Conservation (phyloP, 345 rosid species). For the Eucalyptus viminalis region DNA sequence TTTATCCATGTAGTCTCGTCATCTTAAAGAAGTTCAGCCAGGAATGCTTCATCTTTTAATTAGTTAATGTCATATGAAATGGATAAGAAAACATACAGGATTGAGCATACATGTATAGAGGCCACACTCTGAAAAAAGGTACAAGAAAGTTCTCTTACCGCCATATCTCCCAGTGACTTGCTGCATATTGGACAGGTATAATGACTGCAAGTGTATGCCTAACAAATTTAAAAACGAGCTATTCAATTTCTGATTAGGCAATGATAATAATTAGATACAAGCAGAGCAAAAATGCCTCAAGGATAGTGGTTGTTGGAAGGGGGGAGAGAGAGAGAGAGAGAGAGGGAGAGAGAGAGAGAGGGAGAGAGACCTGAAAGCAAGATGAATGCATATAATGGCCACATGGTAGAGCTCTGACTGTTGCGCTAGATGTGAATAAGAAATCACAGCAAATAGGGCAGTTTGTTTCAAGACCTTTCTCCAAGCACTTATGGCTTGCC, state of each 20-base stretch:
- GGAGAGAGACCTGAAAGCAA: conserved; percentile 72
- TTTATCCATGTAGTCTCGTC: not conserved
- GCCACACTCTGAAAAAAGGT: not conserved
- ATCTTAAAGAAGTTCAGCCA: not conserved
- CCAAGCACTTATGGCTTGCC: conserved; percentile 77
- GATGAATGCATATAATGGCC: conserved; percentile 93
- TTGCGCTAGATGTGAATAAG: conserved; percentile 71
- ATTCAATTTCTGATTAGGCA: not conserved
- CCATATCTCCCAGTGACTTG: conserved; percentile 97
- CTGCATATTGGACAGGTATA: conserved; percentile 90
- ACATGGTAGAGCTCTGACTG: conserved; percentile 82
- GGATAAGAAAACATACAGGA: not conserved
- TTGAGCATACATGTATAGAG: not conserved
- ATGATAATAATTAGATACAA: not conserved
- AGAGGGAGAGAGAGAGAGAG: not conserved
- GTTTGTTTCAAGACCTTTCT: conserved; percentile 78
- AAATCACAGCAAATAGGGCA: conserved; percentile 93
- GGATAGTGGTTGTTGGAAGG: not conserved
- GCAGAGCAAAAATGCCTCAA: not conserved
- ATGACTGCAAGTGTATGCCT: conserved; percentile 96
- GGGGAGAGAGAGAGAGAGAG: not conserved
- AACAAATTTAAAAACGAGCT: not conserved
- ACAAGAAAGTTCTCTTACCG: conserved; percentile 26
- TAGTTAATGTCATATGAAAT: not conserved
- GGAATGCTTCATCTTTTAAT: not conserved